Conservation (phyloP, 2,329 filamentous ascomycete genomes). For the Monilinia fructicola region DNA sequence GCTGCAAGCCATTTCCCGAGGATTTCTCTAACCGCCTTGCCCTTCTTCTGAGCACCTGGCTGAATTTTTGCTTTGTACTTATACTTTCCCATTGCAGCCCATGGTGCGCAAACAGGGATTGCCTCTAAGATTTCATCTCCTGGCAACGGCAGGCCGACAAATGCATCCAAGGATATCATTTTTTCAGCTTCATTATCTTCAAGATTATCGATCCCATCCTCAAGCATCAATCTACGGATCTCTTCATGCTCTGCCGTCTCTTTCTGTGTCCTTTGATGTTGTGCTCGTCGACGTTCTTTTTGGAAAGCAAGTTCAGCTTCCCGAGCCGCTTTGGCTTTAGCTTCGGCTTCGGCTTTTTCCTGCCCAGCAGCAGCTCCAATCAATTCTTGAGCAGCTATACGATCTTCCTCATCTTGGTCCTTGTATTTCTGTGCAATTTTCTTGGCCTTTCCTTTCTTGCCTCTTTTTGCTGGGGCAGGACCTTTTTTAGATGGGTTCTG, state of each 20-base stretch:
- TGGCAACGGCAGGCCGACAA: constrained; percentile 74
- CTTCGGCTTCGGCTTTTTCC: constrained; percentile 67
- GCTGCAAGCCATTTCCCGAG: constrained; percentile 76
- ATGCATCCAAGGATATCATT: constrained; percentile 60
- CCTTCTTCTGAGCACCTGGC: constrained; percentile 86
- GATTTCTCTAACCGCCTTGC: constrained; percentile 89
- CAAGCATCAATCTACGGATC: constrained; percentile 58
- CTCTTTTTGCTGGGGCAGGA: constrained; percentile 57
- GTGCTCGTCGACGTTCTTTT: constrained; percentile 72
- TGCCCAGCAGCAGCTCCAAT: constrained; percentile 73
- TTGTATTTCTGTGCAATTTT: constrained; percentile 89
- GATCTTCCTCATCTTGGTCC: constrained; percentile 92
- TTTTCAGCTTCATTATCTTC: constrained; percentile 59
- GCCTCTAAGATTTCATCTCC: constrained; percentile 80
- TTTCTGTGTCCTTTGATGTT: constrained; percentile 75
- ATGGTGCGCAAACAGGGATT: constrained; percentile 64
- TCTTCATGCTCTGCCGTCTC: constrained; percentile 77
- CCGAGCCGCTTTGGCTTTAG: constrained; percentile 62
- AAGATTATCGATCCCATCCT: constrained; percentile 57
- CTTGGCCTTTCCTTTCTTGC: constrained; percentile 80
- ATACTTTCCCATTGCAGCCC: constrained; percentile 62
- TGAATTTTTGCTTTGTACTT: constrained; percentile 97
- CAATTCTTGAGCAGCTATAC: constrained; percentile 76
- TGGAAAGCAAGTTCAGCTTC: constrained; percentile 72
- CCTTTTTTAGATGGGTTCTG: constrained; percentile 45